These are phyloP conservation scores for Termitomyces sp. DNA, from an alignment of 768 basidiomycete genomes.

Conservation along the genomic window DNA sequence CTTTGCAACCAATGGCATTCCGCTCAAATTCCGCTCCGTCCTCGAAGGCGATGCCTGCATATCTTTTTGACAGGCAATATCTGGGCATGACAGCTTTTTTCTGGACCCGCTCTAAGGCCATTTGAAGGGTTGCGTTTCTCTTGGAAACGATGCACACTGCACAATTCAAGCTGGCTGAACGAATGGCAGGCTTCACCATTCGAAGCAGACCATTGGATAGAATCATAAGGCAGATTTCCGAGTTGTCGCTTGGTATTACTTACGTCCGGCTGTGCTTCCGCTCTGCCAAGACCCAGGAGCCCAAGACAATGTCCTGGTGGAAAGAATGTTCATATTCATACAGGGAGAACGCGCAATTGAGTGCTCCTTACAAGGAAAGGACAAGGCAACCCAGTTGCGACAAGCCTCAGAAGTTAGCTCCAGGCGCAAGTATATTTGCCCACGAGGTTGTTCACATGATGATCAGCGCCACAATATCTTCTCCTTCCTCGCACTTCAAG, in stretches of 20 bases:
- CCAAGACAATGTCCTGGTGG: not conserved
- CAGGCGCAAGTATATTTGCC: too few species aligned
- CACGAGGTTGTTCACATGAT: not conserved
- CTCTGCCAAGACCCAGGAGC: too few species aligned
- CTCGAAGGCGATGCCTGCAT: not conserved
- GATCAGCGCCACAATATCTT: too few species aligned
- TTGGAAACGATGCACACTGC: too few species aligned
- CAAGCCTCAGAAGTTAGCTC: too few species aligned
- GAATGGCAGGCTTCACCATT: not conserved
- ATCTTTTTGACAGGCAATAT: not conserved
- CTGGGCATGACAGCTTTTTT: not conserved
- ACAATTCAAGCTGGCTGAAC: too few species aligned
- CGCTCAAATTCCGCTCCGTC: slow-evolving; percentile 1
- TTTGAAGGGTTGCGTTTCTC: not conserved
- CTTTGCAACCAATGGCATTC: not conserved
- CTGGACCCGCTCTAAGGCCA: too few species aligned
- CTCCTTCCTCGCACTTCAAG: too few species aligned
- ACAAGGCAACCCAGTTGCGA: not conserved
- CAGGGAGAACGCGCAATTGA: not conserved
- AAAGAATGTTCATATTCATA: not conserved
- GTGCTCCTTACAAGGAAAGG: not conserved
- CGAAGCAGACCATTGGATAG: too few species aligned
- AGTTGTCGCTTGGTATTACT: too few species aligned
- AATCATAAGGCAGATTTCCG: too few species aligned
- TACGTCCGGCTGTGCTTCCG: not conserved